phyloP scores from a whole-genome alignment of 1,139 yeast genomes.

The Saccharomyces uvarum region DNA sequence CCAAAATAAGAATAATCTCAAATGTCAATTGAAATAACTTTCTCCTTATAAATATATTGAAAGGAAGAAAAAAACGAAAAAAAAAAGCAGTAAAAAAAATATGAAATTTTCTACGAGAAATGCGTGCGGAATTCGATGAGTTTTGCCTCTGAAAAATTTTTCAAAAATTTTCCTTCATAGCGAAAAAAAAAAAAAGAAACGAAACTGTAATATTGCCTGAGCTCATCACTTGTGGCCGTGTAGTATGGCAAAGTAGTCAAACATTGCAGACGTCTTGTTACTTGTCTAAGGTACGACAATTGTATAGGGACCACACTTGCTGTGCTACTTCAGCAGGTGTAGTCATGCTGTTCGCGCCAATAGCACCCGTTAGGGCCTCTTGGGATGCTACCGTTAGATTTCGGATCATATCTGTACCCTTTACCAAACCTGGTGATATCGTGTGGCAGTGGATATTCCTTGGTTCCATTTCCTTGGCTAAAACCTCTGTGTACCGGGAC shows the following conservation, averaged over 20 bases:
- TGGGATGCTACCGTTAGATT: constrained; percentile 11
- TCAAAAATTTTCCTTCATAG: not conserved
- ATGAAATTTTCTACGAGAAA: not conserved
- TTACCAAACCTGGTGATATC: constrained; percentile 64
- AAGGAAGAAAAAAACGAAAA: constrained; percentile 1
- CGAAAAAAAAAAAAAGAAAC: not conserved
- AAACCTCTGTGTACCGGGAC: constrained; percentile 53
- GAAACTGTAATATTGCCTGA: not conserved
- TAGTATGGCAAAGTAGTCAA: not conserved
- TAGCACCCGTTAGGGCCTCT: constrained; percentile 6
- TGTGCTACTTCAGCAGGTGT: not conserved
- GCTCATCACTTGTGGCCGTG: not conserved
- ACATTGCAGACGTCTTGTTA: not conserved
- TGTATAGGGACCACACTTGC: not conserved
- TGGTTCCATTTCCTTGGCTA: constrained; percentile 55
- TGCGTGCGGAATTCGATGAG: constrained; percentile 1
- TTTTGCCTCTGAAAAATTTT: not conserved
- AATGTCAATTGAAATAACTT: not conserved
- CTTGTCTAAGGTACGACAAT: not conserved
- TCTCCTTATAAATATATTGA: constrained; percentile 1
- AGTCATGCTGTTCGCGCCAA: not conserved
- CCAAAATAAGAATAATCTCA: not conserved
- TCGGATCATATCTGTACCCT: constrained; percentile 64
- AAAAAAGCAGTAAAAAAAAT: not conserved
- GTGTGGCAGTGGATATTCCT: constrained; percentile 52